Base-by-base conservation (phyloP, 2,329 filamentous ascomycete genomes). In the Fusarium acutatum region DNA sequence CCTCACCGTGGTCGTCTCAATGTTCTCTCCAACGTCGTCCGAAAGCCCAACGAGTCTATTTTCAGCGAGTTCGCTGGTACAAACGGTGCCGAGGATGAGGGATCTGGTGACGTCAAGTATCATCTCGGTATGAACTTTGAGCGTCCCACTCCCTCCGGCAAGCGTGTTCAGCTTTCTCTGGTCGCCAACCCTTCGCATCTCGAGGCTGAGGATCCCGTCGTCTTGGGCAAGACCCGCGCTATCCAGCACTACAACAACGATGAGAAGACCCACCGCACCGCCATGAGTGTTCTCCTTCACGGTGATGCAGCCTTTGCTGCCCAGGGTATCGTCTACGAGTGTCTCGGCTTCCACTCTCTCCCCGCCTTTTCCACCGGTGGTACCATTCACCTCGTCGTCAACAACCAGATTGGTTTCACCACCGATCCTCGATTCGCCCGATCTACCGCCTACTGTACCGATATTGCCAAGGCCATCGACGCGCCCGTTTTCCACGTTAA, bases 71-170 rank as follows among this genome's bases (percentile, higher is more conserved):
- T 99, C 80, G 93, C 94, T 72, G 96, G 96, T 78, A 94, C 93
- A 52, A 87, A 93, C 28, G 94, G 94, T 81, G 94, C 94, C 62
- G 93, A 94, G 77, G 96, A 98, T 77, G 96, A 99, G 86, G 96
- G 96, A 68, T 98, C 96, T 66, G 96, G 96, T 79, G 96, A 99
- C 83, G 96, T 99, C 84, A 99, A 99, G 86, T 99, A 99, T 87
- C 96, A 99, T 87, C 88, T 99, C 80, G 96, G 96, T 81, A 99
- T 99, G 96, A 99, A 99, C 88, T 99, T 99, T 78, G 96, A 99
- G 87, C 94, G 96, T 73, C 96, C 96, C 61, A 99, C 96, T 15
- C 96, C 96, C 67, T 98, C 96, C 47, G 96, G 96, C 79, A 98
- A 98, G 90, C 96, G 96, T 74, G 96, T 99, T n/a, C 96, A 99